phyloP scores from a whole-genome alignment of 2,329 filamentous ascomycete genomes.

The Monascus ruber region DNA sequence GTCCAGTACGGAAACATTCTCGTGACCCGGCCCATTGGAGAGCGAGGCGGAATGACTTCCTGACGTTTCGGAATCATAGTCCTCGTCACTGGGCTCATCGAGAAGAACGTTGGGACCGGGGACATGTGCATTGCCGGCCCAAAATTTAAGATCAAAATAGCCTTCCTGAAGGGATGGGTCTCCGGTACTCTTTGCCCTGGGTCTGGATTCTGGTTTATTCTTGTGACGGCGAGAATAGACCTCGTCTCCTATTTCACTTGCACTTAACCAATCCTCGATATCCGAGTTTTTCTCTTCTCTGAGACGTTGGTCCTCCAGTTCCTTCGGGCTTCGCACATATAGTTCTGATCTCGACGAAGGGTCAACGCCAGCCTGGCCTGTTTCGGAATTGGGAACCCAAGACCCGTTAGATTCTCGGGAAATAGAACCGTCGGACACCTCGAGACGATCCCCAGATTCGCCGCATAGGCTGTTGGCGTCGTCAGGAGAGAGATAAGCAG shows the following conservation, averaged over 20 bases:
- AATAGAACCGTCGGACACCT: conserved; percentile 10
- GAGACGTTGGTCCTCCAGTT: conserved; percentile 37
- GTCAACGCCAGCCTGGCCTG: conserved; percentile 36
- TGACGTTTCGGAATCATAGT: conserved; percentile 12
- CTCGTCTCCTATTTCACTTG: conserved; percentile 28
- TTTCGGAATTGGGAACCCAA: conserved; percentile 29
- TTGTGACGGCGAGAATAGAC: conserved; percentile 7
- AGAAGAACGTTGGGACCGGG: conserved; percentile 42
- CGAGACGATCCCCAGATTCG: conserved; percentile 15
- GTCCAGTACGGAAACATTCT: conserved; percentile 13
- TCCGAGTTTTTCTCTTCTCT: conserved; percentile 42
- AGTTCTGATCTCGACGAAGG: conserved; percentile 35
- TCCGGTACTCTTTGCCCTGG: conserved; percentile 37
- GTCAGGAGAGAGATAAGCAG: conserved; percentile 25
- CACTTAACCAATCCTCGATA: conserved; percentile 44
- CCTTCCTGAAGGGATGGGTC: conserved; percentile 20
- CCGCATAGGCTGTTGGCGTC: conserved; percentile 14
- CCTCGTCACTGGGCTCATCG: conserved; percentile 32
- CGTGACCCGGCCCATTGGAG: conserved; percentile 14
- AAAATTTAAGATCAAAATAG: conserved; percentile 20
- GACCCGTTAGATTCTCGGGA: conserved; percentile 35
- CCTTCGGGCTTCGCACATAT: conserved; percentile 39
- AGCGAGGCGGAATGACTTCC: conserved; percentile 15
- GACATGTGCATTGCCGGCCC: conserved; percentile 27
- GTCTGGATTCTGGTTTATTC: conserved; percentile 17